Conservation (phyloP, 768 basidiomycete species). For the Naganishia antarctica region DNA sequence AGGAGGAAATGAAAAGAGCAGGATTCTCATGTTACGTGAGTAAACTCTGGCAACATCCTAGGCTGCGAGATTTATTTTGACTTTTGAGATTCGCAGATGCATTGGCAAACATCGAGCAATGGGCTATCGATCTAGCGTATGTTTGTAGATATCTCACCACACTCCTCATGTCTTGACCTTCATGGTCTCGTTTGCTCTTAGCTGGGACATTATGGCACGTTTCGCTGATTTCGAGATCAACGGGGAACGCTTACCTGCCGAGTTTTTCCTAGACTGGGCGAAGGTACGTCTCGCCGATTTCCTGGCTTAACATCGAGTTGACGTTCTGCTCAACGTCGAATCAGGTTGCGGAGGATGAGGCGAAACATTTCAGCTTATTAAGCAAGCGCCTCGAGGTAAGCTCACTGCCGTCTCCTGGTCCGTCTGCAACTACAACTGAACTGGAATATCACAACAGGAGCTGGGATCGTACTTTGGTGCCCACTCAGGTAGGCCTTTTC, state of each 20-base stretch:
- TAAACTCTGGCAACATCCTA: no score
- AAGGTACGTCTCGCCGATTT: constrained; percentile 56
- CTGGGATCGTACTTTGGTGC: constrained; percentile 65
- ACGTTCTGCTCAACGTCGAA: background rate
- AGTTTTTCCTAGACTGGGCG: constrained; percentile 75
- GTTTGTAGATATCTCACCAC: constrained; percentile 34
- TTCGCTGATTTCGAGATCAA: constrained; percentile 55
- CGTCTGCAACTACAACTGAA: constrained; percentile 40
- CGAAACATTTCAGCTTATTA: constrained; percentile 69
- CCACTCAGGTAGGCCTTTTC: constrained; percentile 34
- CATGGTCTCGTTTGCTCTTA: constrained; percentile 35
- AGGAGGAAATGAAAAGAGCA: constrained; percentile 55
- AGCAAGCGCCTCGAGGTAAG: constrained; percentile 56
- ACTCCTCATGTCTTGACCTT: background rate
- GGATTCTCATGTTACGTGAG: constrained; percentile 64
- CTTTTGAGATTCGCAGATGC: constrained; percentile 56
- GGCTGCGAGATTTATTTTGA: no score
- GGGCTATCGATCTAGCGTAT: constrained; percentile 78
- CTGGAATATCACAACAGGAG: constrained; percentile 20
- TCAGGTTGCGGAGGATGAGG: constrained; percentile 67
- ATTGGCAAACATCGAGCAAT: constrained; percentile 79
- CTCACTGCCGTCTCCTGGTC: constrained; percentile 48
- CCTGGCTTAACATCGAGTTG: background rate
- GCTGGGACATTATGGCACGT: constrained; percentile 78
- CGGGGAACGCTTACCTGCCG: constrained; percentile 60